Evolutionary conservation across 2,329 filamentous ascomycete genomes (phyloP), one percentile per base, ranked within the genome.

Genomic region (Ophiosphaerella narmari): DNA sequence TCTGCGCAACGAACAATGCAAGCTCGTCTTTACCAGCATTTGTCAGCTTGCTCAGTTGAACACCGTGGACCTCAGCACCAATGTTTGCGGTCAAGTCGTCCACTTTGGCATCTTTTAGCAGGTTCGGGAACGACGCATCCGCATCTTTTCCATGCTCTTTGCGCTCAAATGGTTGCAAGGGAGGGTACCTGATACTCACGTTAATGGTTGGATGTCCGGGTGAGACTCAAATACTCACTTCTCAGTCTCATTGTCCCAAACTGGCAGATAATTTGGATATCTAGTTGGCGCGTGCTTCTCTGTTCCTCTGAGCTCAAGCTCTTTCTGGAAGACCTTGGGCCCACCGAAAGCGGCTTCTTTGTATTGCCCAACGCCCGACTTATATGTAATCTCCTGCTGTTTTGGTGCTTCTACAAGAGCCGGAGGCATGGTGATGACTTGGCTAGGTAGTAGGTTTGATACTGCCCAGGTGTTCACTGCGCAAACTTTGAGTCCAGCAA

Each of bases 141-240:
- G 89, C 89, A 60, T 91, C 86, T 62, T 86, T 86, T 60, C 89
- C 89, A 62, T 88, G 88, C 48, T 93, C 89, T 55, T 84, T 82
- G 68, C 91, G 87, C 66, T 87, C 80, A 62, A 91, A 92, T 1
- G 81, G 83, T 54, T 86, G 75, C 7, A 90, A 79, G 6, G 88
- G 86, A 48, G 83, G 79, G 62, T 86, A 89, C 56, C 74, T 80
- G 57, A 11, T 61, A 59, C 41, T 62, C 57, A 65, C 31, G n/a
- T 60, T 11, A 54, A 50, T 48, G 31, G 33, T 8, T 24, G 3
- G 4, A 35, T 8, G n/a, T 34, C 13, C 36, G 11, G 18, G 4
- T 14, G 29, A 3, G 41, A 48, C 51, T 45, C 44, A 18, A 36
- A 41, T 16, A 43, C 43, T 43, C 29, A 35, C 32, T 64, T 65